These are phyloP conservation scores for Neonectria punicea DNA, from an alignment of 2,329 filamentous ascomycete genomes.

Conservation along the genomic window DNA sequence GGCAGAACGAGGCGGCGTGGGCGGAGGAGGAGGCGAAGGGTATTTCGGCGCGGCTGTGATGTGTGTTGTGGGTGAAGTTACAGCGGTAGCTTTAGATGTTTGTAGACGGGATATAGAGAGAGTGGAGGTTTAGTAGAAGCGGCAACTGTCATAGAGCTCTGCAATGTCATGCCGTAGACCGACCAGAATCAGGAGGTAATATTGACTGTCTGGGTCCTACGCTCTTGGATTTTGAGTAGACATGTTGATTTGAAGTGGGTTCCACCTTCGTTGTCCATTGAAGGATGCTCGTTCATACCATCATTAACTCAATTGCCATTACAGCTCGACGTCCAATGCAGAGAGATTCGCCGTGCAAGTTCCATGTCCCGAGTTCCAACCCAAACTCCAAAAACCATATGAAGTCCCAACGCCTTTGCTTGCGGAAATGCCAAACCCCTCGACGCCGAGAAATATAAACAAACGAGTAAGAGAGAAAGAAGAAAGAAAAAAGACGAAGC, in stretches of 20 bases:
- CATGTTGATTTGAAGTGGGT: neutral
- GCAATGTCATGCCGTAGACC: neutral
- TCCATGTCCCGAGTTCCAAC: neutral
- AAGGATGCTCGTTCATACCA: neutral
- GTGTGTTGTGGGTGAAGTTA: neutral
- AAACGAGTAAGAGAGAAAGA: too few species aligned
- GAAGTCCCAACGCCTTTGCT: neutral
- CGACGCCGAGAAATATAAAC: too few species aligned
- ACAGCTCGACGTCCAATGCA: neutral
- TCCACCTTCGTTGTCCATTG: neutral
- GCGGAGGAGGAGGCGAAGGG: slow-evolving; percentile 17
- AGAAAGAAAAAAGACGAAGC: neutral
- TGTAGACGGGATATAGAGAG: neutral
- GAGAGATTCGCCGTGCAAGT: neutral
- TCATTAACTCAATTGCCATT: neutral
- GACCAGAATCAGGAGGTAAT: neutral
- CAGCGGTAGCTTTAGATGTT: neutral
- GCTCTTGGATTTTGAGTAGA: neutral
- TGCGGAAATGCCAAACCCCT: neutral
- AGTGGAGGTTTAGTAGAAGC: neutral
- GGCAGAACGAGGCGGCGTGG: slow-evolving; percentile 53
- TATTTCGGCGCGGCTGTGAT: slow-evolving; percentile 3
- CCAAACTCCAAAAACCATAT: neutral
- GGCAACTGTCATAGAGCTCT: neutral
- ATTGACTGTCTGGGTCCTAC: neutral